Conservation (phyloP, 305 asterid genomes). For the Solanum hybrid region DNA sequence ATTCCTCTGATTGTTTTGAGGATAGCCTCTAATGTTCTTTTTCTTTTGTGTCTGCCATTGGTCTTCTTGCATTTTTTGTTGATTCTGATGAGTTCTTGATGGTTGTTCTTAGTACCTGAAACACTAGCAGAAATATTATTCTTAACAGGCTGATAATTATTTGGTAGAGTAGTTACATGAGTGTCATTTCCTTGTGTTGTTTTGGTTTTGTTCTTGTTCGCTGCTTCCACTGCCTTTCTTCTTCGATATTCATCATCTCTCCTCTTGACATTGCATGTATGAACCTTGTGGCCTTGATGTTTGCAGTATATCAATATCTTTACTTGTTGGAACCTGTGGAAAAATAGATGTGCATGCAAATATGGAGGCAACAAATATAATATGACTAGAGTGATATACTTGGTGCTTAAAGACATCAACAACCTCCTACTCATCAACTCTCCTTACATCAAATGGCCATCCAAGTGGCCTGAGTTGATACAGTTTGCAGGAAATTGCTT, state of each 20-base stretch:
- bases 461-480: no score
- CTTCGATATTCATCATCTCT: neutral
- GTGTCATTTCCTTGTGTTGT: neutral
- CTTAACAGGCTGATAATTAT: neutral
- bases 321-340: no score
- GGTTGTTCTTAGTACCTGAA: neutral
- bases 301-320: no score
- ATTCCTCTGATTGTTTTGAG: neutral
- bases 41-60: neutral
- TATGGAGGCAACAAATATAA: no score
- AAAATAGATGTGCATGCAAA: no score
- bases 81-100: neutral
- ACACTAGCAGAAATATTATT: neutral
- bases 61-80: neutral
- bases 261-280: neutral
- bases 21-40: neutral
- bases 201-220: neutral
- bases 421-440: no score
- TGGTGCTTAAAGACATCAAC: no score
- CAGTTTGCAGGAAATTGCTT: no score
- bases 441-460: no score
- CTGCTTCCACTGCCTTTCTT: neutral
- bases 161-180: neutral
- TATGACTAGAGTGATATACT: no score
- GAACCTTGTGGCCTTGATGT: no score